Evolutionary conservation across 345 rosid species (phyloP).

Genomic region (Linum tenue): DNA sequence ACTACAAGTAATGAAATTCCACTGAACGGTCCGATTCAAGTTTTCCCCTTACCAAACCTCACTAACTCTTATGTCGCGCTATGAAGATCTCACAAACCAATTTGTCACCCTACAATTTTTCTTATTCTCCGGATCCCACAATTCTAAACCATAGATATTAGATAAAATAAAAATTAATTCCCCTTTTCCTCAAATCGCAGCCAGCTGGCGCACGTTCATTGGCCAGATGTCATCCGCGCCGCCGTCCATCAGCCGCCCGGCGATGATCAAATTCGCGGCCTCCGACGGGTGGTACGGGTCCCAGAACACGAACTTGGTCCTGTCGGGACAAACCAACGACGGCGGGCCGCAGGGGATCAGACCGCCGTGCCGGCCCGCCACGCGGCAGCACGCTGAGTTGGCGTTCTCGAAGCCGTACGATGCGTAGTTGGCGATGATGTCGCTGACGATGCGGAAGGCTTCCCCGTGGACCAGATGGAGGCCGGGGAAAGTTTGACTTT

Average conservation of each 20-base stretch:
- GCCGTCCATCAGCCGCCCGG: slow-evolving; percentile 31
- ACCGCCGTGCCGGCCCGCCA: slow-evolving; percentile 15
- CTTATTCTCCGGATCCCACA: no score
- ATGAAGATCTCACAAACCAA: no score
- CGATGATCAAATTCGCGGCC: slow-evolving; percentile 25
- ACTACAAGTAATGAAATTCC: no score
- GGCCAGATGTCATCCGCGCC: slow-evolving; percentile 30
- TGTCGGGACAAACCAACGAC: slow-evolving; percentile 23
- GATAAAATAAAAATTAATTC: no score
- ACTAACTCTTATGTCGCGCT: no score
- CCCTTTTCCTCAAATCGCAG: background rate
- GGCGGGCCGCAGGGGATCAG: slow-evolving; percentile 16
- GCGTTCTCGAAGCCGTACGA: slow-evolving; percentile 21
- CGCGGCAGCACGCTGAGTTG: slow-evolving; percentile 33
- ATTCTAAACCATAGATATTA: no score
- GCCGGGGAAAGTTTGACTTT: background rate
- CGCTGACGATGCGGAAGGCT: slow-evolving; percentile 5
- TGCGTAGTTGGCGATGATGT: slow-evolving; percentile 5
- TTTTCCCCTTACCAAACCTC: no score
- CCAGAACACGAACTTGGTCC: slow-evolving; percentile 17
- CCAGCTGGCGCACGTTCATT: slow-evolving; percentile 29
- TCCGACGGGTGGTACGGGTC: slow-evolving; percentile 28
- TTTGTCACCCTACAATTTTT: no score
- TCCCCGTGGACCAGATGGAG: slow-evolving; percentile 9
- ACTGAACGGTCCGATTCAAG: no score